Base-by-base conservation (phyloP, 1,139 yeast species). In the Starmera stellimalicola region DNA sequence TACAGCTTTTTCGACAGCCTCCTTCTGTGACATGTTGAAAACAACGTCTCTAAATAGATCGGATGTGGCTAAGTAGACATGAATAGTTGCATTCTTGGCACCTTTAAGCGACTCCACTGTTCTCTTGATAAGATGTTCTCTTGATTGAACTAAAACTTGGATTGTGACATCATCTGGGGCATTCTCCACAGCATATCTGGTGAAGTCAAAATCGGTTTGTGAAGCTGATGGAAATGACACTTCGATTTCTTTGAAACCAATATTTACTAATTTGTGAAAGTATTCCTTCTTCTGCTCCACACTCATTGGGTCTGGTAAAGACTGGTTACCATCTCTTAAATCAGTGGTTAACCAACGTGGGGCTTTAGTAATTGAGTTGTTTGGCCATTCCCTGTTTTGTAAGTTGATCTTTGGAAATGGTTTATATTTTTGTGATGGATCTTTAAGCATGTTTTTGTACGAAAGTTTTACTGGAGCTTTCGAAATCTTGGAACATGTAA, bases 331-430 rank as follows among this genome's bases (percentile, higher is more conserved):
- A 56, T 91, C 98, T 58, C 97, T 73, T 50, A 91, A 70, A 57
- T 91, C 97, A 3, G 97, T 91, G 7, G 95, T 82, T 36, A 91
- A 71, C 97, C 97, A 91, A 57, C 97, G 70, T 37, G 98, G 97
- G 3, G 96, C 81, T 55, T 77, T 77, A 34, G 73, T 72, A 46
- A 91, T 68, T 26, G 76, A 62, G 36, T 73, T 76, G 40, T 71
- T 62, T 9, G 98, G 98, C 98, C 98, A 91, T 43, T 77, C 73
- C 47, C 98, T 74, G 50, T 80, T 71, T 18, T 84, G 77, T 43
- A 88, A 65, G 31, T 76, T 57, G 31, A 88, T 64, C 4, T 79
- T 73, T 36, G 76, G 70, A 51, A 80, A 84, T 33, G 79, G 66
- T 48, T 64, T 70, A 59, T 91, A 91, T 54, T 91, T 91, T 17